Percentiles rank a stretch among this genome's conserved stretches.
These are phyloP conservation scores for Hylodesmum podocarpum DNA, from an alignment of 306 rosid species.

Conservation along the genomic window DNA sequence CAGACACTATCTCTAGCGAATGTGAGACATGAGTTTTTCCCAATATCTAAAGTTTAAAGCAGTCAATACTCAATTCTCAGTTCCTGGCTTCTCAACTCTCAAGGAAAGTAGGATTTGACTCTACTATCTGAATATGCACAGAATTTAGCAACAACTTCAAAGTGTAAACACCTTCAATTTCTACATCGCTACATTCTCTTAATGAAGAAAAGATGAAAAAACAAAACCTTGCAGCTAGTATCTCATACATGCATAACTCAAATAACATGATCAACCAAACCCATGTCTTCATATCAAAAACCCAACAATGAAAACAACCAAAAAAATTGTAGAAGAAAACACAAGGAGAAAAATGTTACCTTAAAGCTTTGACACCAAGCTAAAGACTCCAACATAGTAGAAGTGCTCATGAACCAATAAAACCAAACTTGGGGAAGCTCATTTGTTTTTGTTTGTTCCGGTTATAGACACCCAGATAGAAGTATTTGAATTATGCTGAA, in stretches of 20 bases:
- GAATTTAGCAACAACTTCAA: not conserved
- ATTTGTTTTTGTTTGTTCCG: conserved; percentile 33
- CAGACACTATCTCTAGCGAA: too few species aligned
- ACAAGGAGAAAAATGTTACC: conserved; percentile 38
- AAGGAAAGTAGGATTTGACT: not conserved
- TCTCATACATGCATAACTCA: not conserved
- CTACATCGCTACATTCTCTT: not conserved
- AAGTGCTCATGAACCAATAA: conserved; percentile 43
- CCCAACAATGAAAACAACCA: not conserved
- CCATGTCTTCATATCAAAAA: conserved; percentile 3
- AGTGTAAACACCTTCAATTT: not conserved
- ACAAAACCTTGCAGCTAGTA: not conserved
- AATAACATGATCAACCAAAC: not conserved
- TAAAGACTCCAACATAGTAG: conserved; percentile 68
- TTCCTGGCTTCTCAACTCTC: not conserved
- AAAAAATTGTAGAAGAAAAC: not conserved
- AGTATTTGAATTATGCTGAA: conserved; percentile 18
- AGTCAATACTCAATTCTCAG: not conserved
- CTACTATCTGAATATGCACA: not conserved
- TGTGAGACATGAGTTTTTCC: too few species aligned
- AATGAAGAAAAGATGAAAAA: not conserved
- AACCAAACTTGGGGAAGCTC: conserved; percentile 42
- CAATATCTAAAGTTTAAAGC: not conserved
- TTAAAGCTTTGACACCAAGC: conserved; percentile 62
- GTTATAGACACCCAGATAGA: conserved; percentile 25